Conservation (phyloP, 2,329 filamentous ascomycete genomes). For the Apiospora kogelbergensis region DNA sequence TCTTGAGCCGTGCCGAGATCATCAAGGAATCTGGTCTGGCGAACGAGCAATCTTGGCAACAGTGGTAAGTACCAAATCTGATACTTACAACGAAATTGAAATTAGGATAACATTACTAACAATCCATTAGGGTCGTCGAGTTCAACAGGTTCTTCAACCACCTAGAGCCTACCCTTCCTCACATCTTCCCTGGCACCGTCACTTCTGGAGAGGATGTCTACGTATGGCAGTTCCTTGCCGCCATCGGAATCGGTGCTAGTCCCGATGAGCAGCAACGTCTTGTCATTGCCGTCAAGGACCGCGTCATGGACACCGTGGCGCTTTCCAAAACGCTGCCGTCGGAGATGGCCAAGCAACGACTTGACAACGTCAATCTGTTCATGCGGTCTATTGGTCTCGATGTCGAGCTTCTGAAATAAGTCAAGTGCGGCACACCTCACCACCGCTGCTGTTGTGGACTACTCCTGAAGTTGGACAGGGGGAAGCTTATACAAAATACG, state of each 20-base stretch:
- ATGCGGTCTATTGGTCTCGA: constrained; percentile 99
- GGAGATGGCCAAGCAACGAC: constrained; percentile 78
- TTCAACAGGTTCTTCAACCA: constrained; percentile 88
- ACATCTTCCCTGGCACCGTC: constrained; percentile 89
- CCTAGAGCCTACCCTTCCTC: constrained; percentile 78
- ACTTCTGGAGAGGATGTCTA: constrained; percentile 91
- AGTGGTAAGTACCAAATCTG: constrained; percentile 60
- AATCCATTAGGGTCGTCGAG: constrained; percentile 59
- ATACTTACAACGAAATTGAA: constrained; percentile 31
- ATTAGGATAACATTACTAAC: constrained; percentile 46
- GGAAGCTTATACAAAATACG: not conserved
- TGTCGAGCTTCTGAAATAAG: constrained; percentile 67
- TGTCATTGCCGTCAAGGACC: constrained; percentile 94
- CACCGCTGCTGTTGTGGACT: not conserved
- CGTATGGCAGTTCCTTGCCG: constrained; percentile 96
- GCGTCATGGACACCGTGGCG: constrained; percentile 91
- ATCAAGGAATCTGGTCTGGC: constrained; percentile 78
- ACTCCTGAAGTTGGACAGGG: not conserved
- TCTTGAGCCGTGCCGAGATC: constrained; percentile 90
- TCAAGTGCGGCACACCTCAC: not conserved
- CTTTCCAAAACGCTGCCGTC: constrained; percentile 86
- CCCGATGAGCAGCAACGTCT: constrained; percentile 94
- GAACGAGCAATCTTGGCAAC: constrained; percentile 71
- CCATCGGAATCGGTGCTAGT: constrained; percentile 88
- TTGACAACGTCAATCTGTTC: constrained; percentile 94